Percentiles rank a stretch among this genome's conserved stretches.
These are phyloP conservation scores for Triticum turgidum DNA, from an alignment of 176 grass and related monocot species.

Conservation along the genomic window DNA sequence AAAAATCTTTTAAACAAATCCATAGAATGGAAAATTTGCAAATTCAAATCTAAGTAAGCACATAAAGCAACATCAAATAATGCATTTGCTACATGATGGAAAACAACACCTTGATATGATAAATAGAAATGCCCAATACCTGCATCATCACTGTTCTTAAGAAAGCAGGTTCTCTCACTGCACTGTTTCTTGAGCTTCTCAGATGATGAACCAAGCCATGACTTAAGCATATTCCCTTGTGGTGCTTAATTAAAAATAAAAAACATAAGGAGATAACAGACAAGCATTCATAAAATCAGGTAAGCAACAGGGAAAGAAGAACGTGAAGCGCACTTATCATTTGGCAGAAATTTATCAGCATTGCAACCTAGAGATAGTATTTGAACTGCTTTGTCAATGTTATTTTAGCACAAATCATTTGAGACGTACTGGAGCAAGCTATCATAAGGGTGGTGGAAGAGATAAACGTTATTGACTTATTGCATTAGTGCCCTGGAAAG, in stretches of 20 bases:
- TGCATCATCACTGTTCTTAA: constrained; percentile 33
- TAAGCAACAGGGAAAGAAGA: neutral
- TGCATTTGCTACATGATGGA: neutral
- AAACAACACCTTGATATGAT: neutral
- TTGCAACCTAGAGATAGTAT: neutral
- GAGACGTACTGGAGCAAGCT: neutral
- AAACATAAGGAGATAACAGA: constrained; percentile 2
- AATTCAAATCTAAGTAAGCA: neutral
- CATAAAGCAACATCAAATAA: constrained; percentile 1
- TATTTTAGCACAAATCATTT: too few species aligned
- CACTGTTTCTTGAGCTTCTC: constrained; percentile 41
- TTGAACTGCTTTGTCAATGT: neutral
- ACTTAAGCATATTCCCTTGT: constrained; percentile 62
- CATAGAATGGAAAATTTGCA: constrained; percentile 8
- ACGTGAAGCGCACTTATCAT: neutral
- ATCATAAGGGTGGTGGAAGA: constrained; percentile 12
- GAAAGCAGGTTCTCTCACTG: constrained; percentile 30
- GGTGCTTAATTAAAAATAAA: constrained; percentile 43
- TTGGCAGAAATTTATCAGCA: neutral
- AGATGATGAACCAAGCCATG: constrained; percentile 63
- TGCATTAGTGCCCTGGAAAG: neutral
- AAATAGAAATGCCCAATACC: constrained; percentile 41
- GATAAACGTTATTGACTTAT: constrained; percentile 6
- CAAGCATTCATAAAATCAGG: neutral
- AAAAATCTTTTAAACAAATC: neutral